Evolutionary conservation across 352 stramenopile species (phyloP), one percentile per base, ranked within the genome.

Genomic region (Phytopythium vexans): DNA sequence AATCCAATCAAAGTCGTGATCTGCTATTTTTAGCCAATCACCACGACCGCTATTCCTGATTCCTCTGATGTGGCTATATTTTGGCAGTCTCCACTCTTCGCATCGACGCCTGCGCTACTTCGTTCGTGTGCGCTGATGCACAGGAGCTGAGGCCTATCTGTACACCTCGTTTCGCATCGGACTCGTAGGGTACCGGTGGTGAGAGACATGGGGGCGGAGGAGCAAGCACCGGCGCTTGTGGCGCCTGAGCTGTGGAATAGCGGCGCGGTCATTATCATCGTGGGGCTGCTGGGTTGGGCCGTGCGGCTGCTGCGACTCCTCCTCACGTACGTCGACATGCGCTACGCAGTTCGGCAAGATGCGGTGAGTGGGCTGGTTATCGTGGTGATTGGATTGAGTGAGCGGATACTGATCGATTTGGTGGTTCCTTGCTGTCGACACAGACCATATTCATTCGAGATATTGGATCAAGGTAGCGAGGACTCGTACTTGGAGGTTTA

Each of bases 221-320:
- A 44, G 36, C 15, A 47, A 38, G 50, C 62, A 40, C 58, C 62
- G 38, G 55, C 61, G 35, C 56, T 80, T n/a, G n/a, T n/a, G 16
- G 14, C 72, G 6, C 68, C 68, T 3, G 77, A 88, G 62, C 60
- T 84, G 37, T 88, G 78, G 75, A 89, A 89, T 56, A 63, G 86
- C 7, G 67, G 56, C 38, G 65, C 72, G 27, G 49, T 84, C n/a
- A 37, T 71, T 11, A 49, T 80, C 48, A 47, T 82, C 37, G 81
- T 70, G 41, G 59, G 64, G 8, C 52, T 87, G 8, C 37, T 77
- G 39, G 60, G 60, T 3, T 89, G 73, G 78, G 49, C 66, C 41
- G 44, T 70, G 45, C 73, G 73, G 8, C 61, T 89, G 16, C 35
- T 72, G 49, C 62, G 69, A 14, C 58, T 78, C 41, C 41, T 68